Evolutionary conservation across 768 basidiomycete species (phyloP).

Genomic region (Leccinum variicolor): DNA sequence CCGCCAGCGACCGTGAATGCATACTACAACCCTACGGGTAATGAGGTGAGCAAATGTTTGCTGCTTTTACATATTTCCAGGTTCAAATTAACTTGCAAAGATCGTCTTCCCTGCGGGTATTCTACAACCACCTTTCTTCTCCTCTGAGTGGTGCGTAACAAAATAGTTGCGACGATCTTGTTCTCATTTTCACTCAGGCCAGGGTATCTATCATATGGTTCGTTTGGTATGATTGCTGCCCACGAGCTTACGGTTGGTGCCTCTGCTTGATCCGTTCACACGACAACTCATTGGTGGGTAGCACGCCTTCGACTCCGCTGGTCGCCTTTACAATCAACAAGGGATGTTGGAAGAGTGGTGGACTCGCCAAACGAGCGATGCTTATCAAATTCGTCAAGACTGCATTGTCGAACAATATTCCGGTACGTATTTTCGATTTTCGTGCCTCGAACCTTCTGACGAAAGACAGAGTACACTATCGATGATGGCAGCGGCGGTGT

Average conservation of each 20-base stretch:
- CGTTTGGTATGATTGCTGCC: constrained; percentile 88
- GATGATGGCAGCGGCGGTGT: constrained; percentile 82
- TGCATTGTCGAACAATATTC: constrained; percentile 93
- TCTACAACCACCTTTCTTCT: constrained; percentile 89
- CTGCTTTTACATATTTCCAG: neutral
- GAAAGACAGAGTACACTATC: constrained; percentile 64
- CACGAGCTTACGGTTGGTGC: constrained; percentile 82
- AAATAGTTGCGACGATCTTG: neutral
- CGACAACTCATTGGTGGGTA: constrained; percentile 26
- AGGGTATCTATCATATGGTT: constrained; percentile 83
- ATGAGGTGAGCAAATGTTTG: constrained; percentile 54
- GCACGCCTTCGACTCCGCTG: constrained; percentile 91
- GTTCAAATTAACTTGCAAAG: constrained; percentile 32
- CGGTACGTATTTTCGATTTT: constrained; percentile 41
- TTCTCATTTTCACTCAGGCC: constrained; percentile 55
- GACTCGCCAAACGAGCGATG: constrained; percentile 81
- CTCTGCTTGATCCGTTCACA: neutral
- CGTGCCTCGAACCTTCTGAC: neutral
- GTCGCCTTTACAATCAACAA: constrained; percentile 84
- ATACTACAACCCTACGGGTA: constrained; percentile 83
- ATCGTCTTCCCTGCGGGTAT: constrained; percentile 98
- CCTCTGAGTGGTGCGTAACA: constrained; percentile 58
- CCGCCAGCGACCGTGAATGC: constrained; percentile 83
- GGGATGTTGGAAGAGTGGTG: constrained; percentile 92
- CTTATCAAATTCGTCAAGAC: constrained; percentile 77